Conservation (phyloP, 805 yeast species). For the Cyberlindnera suaveolens region DNA sequence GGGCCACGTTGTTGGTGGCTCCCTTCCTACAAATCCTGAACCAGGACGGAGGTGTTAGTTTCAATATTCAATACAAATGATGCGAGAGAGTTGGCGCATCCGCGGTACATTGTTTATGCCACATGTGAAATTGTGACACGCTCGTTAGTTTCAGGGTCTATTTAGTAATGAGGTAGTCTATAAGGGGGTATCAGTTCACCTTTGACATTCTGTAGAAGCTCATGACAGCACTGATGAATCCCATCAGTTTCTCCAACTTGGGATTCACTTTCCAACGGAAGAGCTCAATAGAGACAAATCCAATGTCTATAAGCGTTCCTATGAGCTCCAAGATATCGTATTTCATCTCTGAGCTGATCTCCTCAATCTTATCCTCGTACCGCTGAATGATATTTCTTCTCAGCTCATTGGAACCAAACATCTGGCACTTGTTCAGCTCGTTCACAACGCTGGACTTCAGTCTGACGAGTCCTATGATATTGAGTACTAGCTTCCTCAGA, state of each 20-base stretch:
- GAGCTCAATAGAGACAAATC: conserved; percentile 16
- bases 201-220: conserved; percentile 15
- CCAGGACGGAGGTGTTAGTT: too few species aligned
- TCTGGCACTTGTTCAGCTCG: conserved; percentile 2
- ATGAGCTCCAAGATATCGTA: conserved; percentile 7
- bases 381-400: conserved; percentile 8
- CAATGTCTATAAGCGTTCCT: conserved; percentile 17
- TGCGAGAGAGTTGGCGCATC: too few species aligned
- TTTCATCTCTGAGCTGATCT: conserved; percentile 7
- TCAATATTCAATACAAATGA: too few species aligned
- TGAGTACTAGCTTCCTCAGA: conserved; percentile 4
- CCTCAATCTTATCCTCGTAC: conserved; percentile 10
- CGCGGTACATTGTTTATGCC: too few species aligned
- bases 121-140: too few species aligned
- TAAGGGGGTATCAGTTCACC: conserved; percentile 1
- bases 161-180: too few species aligned
- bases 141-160: too few species aligned
- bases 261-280: conserved; percentile 11
- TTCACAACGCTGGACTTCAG: conserved; percentile 4
- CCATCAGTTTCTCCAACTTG: conserved; percentile 11
- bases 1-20: too few species aligned
- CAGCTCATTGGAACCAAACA: conserved; percentile 1
- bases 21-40: too few species aligned
- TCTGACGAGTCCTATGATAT: conserved; percentile 4
- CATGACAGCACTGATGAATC: conserved; percentile 10